Conservation (phyloP, 495 filamentous ascomycete genomes). For the Trichodelitschia bisporula region DNA sequence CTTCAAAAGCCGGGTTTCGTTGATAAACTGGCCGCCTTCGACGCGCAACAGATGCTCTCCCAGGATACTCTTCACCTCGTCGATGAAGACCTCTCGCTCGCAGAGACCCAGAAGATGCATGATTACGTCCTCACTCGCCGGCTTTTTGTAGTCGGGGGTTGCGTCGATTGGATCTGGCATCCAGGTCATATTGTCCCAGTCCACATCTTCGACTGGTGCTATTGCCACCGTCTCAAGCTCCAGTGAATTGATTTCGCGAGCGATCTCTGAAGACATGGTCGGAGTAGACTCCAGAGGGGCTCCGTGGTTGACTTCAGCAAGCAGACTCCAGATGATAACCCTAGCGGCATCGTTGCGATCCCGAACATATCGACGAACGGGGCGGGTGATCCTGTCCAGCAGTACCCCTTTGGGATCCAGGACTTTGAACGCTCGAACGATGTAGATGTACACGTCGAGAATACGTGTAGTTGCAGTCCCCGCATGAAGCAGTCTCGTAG, state of each 20-base stretch:
- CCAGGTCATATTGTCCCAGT: slow-evolving; percentile 84
- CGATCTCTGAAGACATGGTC: slow-evolving; percentile 49
- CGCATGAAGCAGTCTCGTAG: slow-evolving; percentile 57
- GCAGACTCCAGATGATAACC: slow-evolving; percentile 63
- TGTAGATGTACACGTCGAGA: slow-evolving; percentile 67
- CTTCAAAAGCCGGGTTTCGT: slow-evolving; percentile 60
- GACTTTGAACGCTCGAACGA: slow-evolving; percentile 73
- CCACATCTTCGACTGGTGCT: slow-evolving; percentile 43
- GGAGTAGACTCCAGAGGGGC: slow-evolving; percentile 4
- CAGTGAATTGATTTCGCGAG: slow-evolving; percentile 34
- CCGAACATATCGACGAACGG: slow-evolving; percentile 66
- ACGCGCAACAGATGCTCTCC: slow-evolving; percentile 45
- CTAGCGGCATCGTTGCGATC: slow-evolving; percentile 84
- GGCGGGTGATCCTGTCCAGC: slow-evolving; percentile 59
- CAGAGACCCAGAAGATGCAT: slow-evolving; percentile 70
- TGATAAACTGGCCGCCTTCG: slow-evolving; percentile 31
- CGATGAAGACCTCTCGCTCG: slow-evolving; percentile 77
- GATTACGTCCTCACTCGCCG: slow-evolving; percentile 79
- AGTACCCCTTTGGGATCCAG: slow-evolving; percentile 82
- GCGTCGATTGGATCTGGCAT: slow-evolving; percentile 81
- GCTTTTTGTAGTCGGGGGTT: slow-evolving; percentile 67
- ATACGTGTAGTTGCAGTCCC: slow-evolving; percentile 79
- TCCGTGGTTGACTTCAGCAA: slow-evolving; percentile 25
- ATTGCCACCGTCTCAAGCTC: too few relatives aligned
- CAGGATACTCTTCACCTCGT: slow-evolving; percentile 70